Base-by-base conservation (phyloP, 2,329 filamentous ascomycete species). In the Colletotrichum lindemuthianum region DNA sequence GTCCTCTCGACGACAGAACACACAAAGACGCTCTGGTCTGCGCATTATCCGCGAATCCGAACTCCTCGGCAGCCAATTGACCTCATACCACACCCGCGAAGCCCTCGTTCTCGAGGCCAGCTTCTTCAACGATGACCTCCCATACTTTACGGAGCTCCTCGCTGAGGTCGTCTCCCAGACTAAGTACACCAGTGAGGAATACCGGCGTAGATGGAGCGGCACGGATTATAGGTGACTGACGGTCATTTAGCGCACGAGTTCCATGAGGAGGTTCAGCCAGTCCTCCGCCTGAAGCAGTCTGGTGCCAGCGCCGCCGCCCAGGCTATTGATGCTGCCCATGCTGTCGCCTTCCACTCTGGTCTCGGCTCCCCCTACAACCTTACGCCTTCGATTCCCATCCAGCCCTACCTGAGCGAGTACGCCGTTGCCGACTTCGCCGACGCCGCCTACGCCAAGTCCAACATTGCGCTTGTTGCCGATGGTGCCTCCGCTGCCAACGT, bases 61-160 rank as follows among this genome's bases (percentile, higher is more conserved):
- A 83, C 90, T 99, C 67, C 89, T 99, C 70, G 96, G 96, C 77
- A 93, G 93, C 74, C 90, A 95, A 87, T 89, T 98, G 82, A 86
- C 84, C 72, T 86, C 95, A 70, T 92, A 92, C 80, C 93, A 97
- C 83, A 94, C 93, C 73, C 91, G 95, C 76, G 96, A 99, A 85
- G 93, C 93, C 76, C 83, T 99, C 69, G 89, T 99, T 66, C 83
- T 99, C 74, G 90, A 95, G 80, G 92, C 96, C 77, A 97, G 91
- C 84, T 99, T 99, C 86, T 88, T 99, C 71, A 90, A 93, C 77
- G 90, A 96, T 77, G 94, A 99, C 78, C 89, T 99, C 71, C 96
- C 96, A 71, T 99, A 98, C 88, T 99, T 97, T 79, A 88, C 93
- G 74, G 96, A 99, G 85, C 86, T 99, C 70, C 87, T 99, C 72